Evolutionary conservation across 192 early-diverging fungal genomes (phyloP).

Genomic region (Coemansia sp.): DNA sequence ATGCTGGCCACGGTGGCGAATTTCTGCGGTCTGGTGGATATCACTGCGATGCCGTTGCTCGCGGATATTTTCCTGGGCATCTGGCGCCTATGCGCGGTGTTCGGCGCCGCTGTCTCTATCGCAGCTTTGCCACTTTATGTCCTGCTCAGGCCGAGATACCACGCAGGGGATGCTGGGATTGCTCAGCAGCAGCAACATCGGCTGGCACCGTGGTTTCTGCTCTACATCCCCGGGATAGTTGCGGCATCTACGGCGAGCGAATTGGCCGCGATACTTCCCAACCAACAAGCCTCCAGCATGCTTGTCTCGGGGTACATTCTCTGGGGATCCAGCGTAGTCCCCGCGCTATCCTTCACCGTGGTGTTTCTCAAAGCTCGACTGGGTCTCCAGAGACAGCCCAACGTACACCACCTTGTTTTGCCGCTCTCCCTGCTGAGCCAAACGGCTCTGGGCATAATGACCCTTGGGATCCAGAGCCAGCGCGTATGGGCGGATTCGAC

Average conservation of each 20-base stretch:
- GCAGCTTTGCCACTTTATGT: slow-evolving; percentile 8
- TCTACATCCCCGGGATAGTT: slow-evolving; percentile 19
- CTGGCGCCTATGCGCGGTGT: slow-evolving; percentile 22
- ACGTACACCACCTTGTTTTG: not conserved
- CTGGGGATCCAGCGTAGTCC: slow-evolving; percentile 28
- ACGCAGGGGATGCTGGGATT: not conserved
- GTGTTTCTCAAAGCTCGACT: slow-evolving; percentile 9
- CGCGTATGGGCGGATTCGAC: slow-evolving; percentile 37
- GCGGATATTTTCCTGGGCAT: slow-evolving; percentile 17
- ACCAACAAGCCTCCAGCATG: slow-evolving; percentile 11
- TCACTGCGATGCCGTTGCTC: slow-evolving; percentile 22
- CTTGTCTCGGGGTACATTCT: slow-evolving; percentile 14
- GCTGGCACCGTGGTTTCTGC: slow-evolving; percentile 8
- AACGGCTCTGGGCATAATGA: slow-evolving; percentile 31
- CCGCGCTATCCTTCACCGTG: slow-evolving; percentile 14
- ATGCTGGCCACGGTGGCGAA: slow-evolving; percentile 17
- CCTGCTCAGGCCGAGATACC: not conserved
- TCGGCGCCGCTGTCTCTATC: not conserved
- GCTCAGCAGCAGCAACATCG: not conserved
- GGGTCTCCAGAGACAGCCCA: not conserved
- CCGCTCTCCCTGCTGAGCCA: slow-evolving; percentile 22
- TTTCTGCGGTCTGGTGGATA: slow-evolving; percentile 30
- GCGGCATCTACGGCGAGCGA: slow-evolving; percentile 22
- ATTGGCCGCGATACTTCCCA: slow-evolving; percentile 15
- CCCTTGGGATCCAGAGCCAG: slow-evolving; percentile 32